Conservation (phyloP, 805 yeast species). For the Yarrowia osloensis region DNA sequence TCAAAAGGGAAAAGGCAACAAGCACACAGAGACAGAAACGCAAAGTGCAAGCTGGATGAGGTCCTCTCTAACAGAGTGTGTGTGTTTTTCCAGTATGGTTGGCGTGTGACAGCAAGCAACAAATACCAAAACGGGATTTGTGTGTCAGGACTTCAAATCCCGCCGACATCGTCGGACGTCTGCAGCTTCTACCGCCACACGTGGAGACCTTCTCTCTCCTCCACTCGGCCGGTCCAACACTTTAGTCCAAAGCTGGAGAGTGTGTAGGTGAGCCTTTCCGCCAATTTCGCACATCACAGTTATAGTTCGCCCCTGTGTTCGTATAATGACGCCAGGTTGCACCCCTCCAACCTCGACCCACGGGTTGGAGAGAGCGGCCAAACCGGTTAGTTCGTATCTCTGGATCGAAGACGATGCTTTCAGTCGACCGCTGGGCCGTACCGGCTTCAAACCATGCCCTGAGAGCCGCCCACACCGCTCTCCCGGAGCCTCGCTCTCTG, state of each 20-base stretch:
- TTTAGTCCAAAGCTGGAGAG: not conserved
- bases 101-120: not conserved
- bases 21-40: too few species aligned
- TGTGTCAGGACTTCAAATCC: too few species aligned
- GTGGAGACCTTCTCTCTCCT: too few species aligned
- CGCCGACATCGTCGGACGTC: too few species aligned
- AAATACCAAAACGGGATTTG: too few species aligned
- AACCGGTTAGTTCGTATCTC: too few species aligned
- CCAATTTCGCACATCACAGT: slow-evolving; percentile 14
- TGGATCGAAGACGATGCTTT: too few species aligned
- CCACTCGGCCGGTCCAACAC: not conserved
- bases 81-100: too few species aligned
- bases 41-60: not conserved
- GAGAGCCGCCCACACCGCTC: not conserved
- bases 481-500: not conserved
- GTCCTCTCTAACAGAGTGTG: too few species aligned
- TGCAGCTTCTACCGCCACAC: too few species aligned
- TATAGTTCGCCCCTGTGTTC: slow-evolving; percentile 29
- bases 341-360: slow-evolving; percentile 18
- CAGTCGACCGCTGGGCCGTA: too few species aligned
- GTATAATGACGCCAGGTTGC: slow-evolving; percentile 19
- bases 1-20: not conserved
- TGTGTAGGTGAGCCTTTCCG: not conserved
- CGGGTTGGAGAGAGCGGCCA: not conserved
- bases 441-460: not conserved